Conservation (phyloP, 2,329 filamentous ascomycete species). For the Metarhizium rileyi region DNA sequence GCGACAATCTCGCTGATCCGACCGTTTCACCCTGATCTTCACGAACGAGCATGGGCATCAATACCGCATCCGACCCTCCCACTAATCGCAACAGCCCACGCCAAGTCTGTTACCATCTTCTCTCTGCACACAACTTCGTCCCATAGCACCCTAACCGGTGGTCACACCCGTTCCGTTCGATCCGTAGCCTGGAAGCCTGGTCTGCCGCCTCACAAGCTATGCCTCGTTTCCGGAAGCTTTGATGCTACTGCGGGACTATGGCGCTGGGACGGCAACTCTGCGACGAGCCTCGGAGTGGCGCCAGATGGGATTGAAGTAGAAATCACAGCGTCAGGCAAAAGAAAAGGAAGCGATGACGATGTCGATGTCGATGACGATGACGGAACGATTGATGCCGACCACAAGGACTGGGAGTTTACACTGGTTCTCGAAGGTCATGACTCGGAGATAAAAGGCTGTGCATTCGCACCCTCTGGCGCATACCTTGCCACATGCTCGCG, state of each 20-base stretch:
- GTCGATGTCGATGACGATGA: slow-evolving; percentile 4
- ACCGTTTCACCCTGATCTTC: slow-evolving; percentile 45
- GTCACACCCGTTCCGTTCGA: slow-evolving; percentile 85
- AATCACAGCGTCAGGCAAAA: slow-evolving; percentile 16
- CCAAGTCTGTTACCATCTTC: slow-evolving; percentile 82
- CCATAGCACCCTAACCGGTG: slow-evolving; percentile 71
- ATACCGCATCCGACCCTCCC: slow-evolving; percentile 79
- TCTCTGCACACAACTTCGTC: slow-evolving; percentile 72
- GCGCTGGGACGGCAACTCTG: slow-evolving; percentile 51
- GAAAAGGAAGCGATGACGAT: slow-evolving; percentile 6
- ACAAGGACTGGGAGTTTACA: slow-evolving; percentile 85
- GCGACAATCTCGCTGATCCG: slow-evolving; percentile 28
- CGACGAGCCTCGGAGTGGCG: slow-evolving; percentile 15
- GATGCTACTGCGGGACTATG: slow-evolving; percentile 84
- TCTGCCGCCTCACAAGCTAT: slow-evolving; percentile 50
- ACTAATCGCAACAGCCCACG: slow-evolving; percentile 78
- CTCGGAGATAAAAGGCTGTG: slow-evolving; percentile 77
- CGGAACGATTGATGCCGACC: slow-evolving; percentile 16
- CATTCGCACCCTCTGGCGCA: slow-evolving; percentile 63
- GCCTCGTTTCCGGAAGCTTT: slow-evolving; percentile 86
- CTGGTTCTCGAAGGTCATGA: slow-evolving; percentile 93
- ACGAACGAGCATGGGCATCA: slow-evolving; percentile 75
- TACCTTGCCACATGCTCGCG: slow-evolving; percentile 83
- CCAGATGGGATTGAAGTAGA: slow-evolving; percentile 32
- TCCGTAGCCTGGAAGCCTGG: slow-evolving; percentile 80